Base-by-base conservation (phyloP, 768 basidiomycete genomes). In the Serpula lacrymans region DNA sequence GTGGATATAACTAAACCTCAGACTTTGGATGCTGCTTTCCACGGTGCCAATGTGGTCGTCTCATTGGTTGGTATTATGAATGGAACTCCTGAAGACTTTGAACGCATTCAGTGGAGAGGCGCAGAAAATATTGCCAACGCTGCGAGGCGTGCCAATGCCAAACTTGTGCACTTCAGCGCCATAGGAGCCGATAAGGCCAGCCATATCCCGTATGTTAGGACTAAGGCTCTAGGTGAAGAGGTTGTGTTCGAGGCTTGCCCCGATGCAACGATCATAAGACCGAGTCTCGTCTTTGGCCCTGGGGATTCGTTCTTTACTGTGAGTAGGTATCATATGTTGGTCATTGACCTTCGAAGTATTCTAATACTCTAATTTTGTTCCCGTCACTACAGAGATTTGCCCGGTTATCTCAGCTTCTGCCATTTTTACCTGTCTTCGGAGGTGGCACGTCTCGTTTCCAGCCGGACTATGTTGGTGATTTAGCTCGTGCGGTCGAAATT, bases 261-360 rank as follows among this genome's bases (percentile, higher is more conserved):
- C 0, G 62, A 70, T 26, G 74, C 79, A 6, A 84, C 81, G 1
- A 70, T 89, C 34, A 65, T 88, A 45, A 67, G 84, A 21, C 85
- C 86, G 4, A 84, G 82, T 45, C 62, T 88, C 21, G 72, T 88
- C 2, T 88, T 88, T 58, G 87, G 85, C 3, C 83, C 80, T 1
- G 84, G 81, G 5, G 85, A 88, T 50, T 74, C 77, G 13, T 84
- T 88, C 62, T 88, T 88, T 58, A 77, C 74, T 43, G 85, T 86
- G n/a, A n/a, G n/a, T n/a, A 39, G 39, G 78, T 46, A 17, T 46
- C 14, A 4, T 13, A 12, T 3, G 18, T 29, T 35, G 34, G 26
- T 28, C 18, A 18, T 4, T 13, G 22, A 5, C 25, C 35, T 23
- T 3, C 25, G 18, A 28, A 11, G 6, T 6, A 6, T 22, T 24